These are phyloP conservation scores for Berkeleyomyces basicola DNA, from an alignment of 2,329 filamentous ascomycete genomes.

Conservation along the genomic window DNA sequence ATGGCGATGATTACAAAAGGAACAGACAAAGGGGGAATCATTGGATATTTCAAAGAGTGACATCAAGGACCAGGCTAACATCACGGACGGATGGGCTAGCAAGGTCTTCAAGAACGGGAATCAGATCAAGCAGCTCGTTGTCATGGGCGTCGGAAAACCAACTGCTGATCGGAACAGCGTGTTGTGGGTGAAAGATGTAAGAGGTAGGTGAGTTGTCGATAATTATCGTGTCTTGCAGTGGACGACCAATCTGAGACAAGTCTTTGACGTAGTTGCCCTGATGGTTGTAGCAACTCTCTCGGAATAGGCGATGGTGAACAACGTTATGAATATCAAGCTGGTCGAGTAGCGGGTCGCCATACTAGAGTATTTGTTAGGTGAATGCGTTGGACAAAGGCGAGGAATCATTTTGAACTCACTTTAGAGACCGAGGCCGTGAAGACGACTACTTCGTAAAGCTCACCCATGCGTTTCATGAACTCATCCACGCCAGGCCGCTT, in stretches of 20 bases:
- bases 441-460: constrained; percentile 95
- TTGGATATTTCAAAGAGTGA: constrained; percentile 43
- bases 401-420: constrained; percentile 31
- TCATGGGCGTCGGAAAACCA: constrained; percentile 99
- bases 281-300: constrained; percentile 98
- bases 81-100: constrained; percentile 78
- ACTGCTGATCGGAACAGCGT: constrained; percentile 97
- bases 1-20: constrained; percentile 16
- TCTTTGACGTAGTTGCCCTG: constrained; percentile 99
- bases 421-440: constrained; percentile 98
- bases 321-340: constrained; percentile 96
- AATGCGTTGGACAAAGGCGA: constrained; percentile 17
- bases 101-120: constrained; percentile 94
- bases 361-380: constrained; percentile 33
- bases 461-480: constrained; percentile 96
- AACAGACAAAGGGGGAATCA: constrained; percentile 17
- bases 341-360: constrained; percentile 88
- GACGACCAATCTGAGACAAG: constrained; percentile 86
- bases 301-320: constrained; percentile 88
- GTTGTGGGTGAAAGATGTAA: constrained; percentile 98
- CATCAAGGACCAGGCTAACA: constrained; percentile 93
- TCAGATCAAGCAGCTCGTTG: constrained; percentile 93
- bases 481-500: constrained; percentile 97
- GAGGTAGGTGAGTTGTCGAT: constrained; percentile 99
- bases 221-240: constrained; percentile 95